Percentiles rank a stretch among this genome's conserved stretches.
These are phyloP conservation scores for Ustilago curta DNA, from an alignment of 1,284 basidiomycete species.

Conservation along the genomic window DNA sequence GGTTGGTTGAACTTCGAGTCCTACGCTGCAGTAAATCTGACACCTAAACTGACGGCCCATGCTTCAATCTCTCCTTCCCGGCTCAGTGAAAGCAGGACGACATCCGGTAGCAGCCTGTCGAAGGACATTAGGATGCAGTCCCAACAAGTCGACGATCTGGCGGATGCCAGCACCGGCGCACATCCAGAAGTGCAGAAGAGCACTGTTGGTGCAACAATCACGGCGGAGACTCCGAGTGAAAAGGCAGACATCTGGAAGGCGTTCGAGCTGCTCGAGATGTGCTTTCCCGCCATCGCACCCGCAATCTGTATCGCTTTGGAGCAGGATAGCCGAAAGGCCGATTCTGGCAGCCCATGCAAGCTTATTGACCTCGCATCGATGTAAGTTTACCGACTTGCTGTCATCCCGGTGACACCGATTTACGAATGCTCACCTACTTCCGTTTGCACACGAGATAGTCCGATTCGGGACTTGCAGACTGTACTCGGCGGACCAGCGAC, in stretches of 20 bases:
- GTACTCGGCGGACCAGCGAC: slow-evolving; percentile 4
- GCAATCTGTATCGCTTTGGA: slow-evolving; percentile 17
- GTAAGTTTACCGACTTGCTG: slow-evolving; percentile 7
- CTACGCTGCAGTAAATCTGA: not conserved
- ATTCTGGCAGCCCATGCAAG: not conserved
- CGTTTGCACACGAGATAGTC: slow-evolving; percentile 4
- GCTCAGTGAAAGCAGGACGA: too few species aligned
- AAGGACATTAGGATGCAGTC: not conserved
- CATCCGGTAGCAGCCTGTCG: too few species aligned
- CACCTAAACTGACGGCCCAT: not conserved
- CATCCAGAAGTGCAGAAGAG: not conserved
- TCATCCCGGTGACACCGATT: not conserved
- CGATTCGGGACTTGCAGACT: slow-evolving; percentile 15
- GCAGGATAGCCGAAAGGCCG: slow-evolving; percentile 5
- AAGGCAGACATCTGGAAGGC: slow-evolving; percentile 7
- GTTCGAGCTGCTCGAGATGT: slow-evolving; percentile 13
- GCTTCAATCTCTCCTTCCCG: too few species aligned
- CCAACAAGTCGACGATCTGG: not conserved
- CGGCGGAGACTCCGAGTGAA: not conserved
- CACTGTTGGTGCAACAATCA: not conserved
- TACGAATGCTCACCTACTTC: not conserved
- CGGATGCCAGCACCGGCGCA: not conserved
- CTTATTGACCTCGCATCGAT: slow-evolving; percentile 14
- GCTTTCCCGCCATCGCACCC: slow-evolving; percentile 30
- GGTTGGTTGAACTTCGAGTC: not conserved